These are phyloP conservation scores for Pestalotiopsis sp. DNA, from an alignment of 2,329 filamentous ascomycete genomes.

Conservation along the genomic window DNA sequence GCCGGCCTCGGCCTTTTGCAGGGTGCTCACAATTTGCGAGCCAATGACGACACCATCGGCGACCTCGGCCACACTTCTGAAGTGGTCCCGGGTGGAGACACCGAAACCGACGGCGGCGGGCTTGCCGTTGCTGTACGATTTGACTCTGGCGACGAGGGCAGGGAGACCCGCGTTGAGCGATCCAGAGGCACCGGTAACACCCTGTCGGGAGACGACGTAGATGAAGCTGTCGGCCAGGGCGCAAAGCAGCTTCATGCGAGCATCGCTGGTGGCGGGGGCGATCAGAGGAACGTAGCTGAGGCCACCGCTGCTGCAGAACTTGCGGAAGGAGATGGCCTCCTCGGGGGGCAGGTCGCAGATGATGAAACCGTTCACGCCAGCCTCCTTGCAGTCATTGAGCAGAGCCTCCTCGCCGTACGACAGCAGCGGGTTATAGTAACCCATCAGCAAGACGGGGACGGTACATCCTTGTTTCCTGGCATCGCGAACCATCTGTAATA, in stretches of 20 bases:
- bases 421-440: constrained; percentile 96
- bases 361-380: constrained; percentile 94
- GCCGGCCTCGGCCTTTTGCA: constrained; percentile 69
- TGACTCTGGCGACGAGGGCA: constrained; percentile 79
- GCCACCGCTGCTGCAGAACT: constrained; percentile 76
- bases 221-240: constrained; percentile 98
- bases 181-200: constrained; percentile 89
- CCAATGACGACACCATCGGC: constrained; percentile 96
- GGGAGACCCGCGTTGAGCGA: constrained; percentile 81
- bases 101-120: constrained; percentile 94
- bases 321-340: constrained; percentile 90
- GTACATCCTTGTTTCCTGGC: constrained; percentile 77
- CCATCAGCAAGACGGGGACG: constrained; percentile 90
- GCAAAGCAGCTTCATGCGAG: constrained; percentile 93
- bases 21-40: constrained; percentile 86
- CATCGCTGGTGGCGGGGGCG: constrained; percentile 87
- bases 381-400: constrained; percentile 78
- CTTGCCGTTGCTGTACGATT: constrained; percentile 87
- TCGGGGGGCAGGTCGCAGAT: constrained; percentile 94
- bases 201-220: constrained; percentile 97
- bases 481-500: constrained; percentile 80
- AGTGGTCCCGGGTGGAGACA: constrained; percentile 94
- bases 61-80: constrained; percentile 78
- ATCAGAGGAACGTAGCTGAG: constrained; percentile 97
- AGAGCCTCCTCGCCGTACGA: constrained; percentile 93